A percentile compares a stretch with the other conserved stretches of the same genome.
These are phyloP conservation scores for Chloris gayana DNA, from an alignment of 176 grass and related monocot genomes.

Conservation along the genomic window DNA sequence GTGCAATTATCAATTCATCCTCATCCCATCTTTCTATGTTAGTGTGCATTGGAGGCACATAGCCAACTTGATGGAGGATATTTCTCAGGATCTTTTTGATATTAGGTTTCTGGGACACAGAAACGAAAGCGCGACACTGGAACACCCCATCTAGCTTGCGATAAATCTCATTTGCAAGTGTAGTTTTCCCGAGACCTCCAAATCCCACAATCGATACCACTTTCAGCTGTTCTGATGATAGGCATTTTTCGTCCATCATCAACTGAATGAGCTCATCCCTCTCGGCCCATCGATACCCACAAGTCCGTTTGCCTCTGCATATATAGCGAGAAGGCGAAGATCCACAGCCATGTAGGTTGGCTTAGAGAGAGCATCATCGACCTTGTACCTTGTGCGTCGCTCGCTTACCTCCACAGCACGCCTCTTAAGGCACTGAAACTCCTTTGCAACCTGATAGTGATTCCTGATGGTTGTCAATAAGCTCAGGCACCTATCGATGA, in stretches of 20 bases:
- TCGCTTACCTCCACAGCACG: slow-evolving; percentile 12
- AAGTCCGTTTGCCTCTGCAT: not conserved
- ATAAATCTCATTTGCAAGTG: slow-evolving; percentile 10
- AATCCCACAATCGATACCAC: not conserved
- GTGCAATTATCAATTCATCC: not conserved
- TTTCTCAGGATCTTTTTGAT: not conserved
- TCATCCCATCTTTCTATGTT: not conserved
- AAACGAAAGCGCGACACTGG: not conserved
- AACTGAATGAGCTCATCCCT: not conserved
- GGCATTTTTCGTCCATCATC: not conserved
- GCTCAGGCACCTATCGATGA: not conserved
- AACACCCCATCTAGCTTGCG: not conserved
- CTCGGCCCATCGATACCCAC: not conserved
- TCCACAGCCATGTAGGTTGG: not conserved
- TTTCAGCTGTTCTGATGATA: not conserved
- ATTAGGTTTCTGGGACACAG: not conserved
- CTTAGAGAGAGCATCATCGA: not conserved
- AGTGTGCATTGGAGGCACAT: not conserved
- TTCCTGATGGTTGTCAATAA: not conserved
- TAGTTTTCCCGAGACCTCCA: slow-evolving; percentile 1
- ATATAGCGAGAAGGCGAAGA: not conserved
- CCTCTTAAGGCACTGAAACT: not conserved
- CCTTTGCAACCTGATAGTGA: not conserved
- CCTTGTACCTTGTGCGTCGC: slow-evolving; percentile 17
- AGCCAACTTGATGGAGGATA: not conserved